Percentiles rank a stretch among this genome's conserved stretches.
These are phyloP conservation scores for Ochetophila trinervis DNA, from an alignment of 306 rosid genomes.

Conservation along the genomic window DNA sequence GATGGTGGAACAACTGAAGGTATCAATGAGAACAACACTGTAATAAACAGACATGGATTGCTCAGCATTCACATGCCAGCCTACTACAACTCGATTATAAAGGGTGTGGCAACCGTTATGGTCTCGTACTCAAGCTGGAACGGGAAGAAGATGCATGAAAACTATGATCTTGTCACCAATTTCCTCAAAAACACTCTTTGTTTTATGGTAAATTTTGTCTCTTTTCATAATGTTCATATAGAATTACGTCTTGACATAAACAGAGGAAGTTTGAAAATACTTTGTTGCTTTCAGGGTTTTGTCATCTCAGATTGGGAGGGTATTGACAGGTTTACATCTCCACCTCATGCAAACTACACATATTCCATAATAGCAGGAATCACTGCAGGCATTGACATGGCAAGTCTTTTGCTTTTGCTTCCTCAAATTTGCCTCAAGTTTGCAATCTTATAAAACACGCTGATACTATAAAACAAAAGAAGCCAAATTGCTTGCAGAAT, in stretches of 20 bases:
- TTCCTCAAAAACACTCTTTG: slow-evolving; percentile 22
- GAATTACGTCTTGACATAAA: no score
- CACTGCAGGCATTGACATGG: slow-evolving; percentile 28
- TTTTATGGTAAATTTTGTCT: slow-evolving; percentile 13
- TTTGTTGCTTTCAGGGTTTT: slow-evolving; percentile 16
- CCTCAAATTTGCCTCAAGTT: not conserved
- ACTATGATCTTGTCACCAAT: slow-evolving; percentile 22
- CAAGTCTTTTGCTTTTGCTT: not conserved
- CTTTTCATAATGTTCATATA: not conserved
- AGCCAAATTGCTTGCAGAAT: not conserved
- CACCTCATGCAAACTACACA: slow-evolving; percentile 18
- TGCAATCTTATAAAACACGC: no score
- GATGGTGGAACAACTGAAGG: slow-evolving; percentile 26
- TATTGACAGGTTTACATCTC: slow-evolving; percentile 19
- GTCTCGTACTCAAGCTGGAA: slow-evolving; percentile 29
- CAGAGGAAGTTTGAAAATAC: not conserved
- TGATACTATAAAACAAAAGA: no score
- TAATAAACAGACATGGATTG: slow-evolving; percentile 14
- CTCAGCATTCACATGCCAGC: slow-evolving; percentile 31
- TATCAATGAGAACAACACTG: slow-evolving; percentile 26
- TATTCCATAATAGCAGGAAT: slow-evolving; percentile 11
- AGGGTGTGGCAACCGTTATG: slow-evolving; percentile 26
- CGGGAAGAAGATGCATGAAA: slow-evolving; percentile 23
- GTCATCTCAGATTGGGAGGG: slow-evolving; percentile 27
- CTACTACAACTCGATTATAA: slow-evolving; percentile 13